phyloP scores from a whole-genome alignment of 2,329 filamentous ascomycete genomes.

The Aspergillus eucalypticola region DNA sequence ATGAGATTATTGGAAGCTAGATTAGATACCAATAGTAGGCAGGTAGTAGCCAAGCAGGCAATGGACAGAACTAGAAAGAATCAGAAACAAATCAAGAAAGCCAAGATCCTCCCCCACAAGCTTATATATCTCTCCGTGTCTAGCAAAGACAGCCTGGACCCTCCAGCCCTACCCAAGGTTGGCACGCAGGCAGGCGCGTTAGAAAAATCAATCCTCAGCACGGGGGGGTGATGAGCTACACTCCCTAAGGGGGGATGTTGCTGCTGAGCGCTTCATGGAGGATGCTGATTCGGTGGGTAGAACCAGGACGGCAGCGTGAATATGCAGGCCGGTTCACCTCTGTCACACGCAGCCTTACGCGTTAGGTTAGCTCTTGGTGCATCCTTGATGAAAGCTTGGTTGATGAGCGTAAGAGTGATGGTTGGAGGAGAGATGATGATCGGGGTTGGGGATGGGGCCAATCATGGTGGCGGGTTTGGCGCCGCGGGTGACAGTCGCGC shows the following conservation, averaged over 20 bases:
- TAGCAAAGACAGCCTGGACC: not conserved
- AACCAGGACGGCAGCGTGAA: not conserved
- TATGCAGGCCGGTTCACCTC: not conserved
- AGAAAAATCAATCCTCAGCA: not conserved
- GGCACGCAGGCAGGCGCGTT: not conserved
- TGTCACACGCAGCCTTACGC: too few species aligned
- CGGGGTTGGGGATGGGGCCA: not conserved
- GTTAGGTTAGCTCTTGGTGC: not conserved
- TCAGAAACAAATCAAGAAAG: not conserved
- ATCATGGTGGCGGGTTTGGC: not conserved
- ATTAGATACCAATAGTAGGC: not conserved
- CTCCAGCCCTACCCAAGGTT: not conserved
- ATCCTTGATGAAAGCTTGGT: not conserved
- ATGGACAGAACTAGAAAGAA: not conserved
- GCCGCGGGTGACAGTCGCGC: not conserved
- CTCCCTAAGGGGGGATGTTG: too few species aligned
- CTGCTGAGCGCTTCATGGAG: not conserved
- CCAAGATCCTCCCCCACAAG: not conserved
- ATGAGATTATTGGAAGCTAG: not conserved
- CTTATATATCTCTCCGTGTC: not conserved
- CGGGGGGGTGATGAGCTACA: not conserved
- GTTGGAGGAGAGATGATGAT: too few species aligned
- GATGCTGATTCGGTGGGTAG: not conserved
- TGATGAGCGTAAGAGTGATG: not conserved
- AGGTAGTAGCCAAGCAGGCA: not conserved